These are phyloP conservation scores for Leccinum subgranulosum DNA, from an alignment of 768 basidiomycete genomes.

Conservation along the genomic window DNA sequence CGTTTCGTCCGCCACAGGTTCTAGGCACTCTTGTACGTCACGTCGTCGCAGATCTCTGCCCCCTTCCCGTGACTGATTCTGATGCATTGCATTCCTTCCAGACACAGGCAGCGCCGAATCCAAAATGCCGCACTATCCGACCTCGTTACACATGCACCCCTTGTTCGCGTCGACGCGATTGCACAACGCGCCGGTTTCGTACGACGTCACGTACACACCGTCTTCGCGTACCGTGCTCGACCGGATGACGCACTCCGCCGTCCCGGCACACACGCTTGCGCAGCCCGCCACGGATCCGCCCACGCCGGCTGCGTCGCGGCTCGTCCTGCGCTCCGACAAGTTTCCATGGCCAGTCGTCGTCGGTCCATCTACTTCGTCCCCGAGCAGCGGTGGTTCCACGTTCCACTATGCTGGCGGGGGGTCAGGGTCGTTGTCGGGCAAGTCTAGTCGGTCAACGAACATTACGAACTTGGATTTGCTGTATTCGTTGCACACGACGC, in stretches of 20 bases:
- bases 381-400: constrained; percentile 13
- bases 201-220: constrained; percentile 55
- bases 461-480: constrained; percentile 67
- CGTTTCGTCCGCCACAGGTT: constrained; percentile 37
- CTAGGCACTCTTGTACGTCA: constrained; percentile 41
- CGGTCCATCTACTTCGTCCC: constrained; percentile 31
- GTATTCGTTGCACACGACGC: constrained; percentile 54
- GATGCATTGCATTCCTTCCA: constrained; percentile 1
- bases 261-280: constrained; percentile 53
- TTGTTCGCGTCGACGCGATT: constrained; percentile 54
- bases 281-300: constrained; percentile 68
- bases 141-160: constrained; percentile 59
- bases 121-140: constrained; percentile 21
- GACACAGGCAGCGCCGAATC: constrained; percentile 24
- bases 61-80: not conserved
- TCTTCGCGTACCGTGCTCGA: constrained; percentile 58
- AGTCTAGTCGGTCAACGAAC: constrained; percentile 22
- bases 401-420: constrained; percentile 25
- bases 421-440: constrained; percentile 10
- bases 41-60: constrained; percentile 1
- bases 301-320: constrained; percentile 39
- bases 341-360: constrained; percentile 63
- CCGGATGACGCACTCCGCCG: constrained; percentile 48
- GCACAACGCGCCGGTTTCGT: constrained; percentile 60
- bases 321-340: constrained; percentile 53